These are phyloP conservation scores for Ramaria rubella DNA, from an alignment of 768 basidiomycete genomes.

Conservation along the genomic window DNA sequence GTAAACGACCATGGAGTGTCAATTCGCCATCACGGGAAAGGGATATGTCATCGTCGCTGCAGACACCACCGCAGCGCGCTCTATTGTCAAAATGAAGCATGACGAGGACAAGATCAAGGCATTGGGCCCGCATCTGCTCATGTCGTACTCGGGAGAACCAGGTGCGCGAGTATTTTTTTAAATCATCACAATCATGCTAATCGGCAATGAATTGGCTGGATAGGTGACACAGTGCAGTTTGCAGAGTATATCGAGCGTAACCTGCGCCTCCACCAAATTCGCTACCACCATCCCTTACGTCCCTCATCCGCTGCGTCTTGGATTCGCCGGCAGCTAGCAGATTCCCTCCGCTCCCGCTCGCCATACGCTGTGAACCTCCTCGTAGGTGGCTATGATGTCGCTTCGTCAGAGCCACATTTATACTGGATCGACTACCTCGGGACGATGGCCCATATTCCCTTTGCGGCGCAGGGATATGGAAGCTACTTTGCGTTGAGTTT, in stretches of 20 bases:
- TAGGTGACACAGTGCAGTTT: constrained; percentile 95
- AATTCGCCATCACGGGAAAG: constrained; percentile 87
- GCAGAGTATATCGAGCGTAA: constrained; percentile 96
- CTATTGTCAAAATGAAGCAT: constrained; percentile 95
- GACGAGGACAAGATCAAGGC: constrained; percentile 97
- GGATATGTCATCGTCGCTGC: constrained; percentile 90
- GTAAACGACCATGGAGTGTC: constrained; percentile 65
- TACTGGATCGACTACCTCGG: constrained; percentile 98
- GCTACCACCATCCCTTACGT: constrained; percentile 82
- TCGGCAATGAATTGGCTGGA: not conserved
- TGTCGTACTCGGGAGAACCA: constrained; percentile 94
- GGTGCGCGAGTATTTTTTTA: constrained; percentile 37
- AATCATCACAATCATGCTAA: constrained; percentile 2
- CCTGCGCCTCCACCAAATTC: constrained; percentile 92
- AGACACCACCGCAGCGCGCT: constrained; percentile 82
- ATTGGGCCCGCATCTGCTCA: constrained; percentile 83
- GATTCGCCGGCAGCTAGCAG: constrained; percentile 87
- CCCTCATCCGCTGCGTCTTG: constrained; percentile 91
- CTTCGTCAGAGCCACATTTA: constrained; percentile 56
- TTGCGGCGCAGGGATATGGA: constrained; percentile 93
- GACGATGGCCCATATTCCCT: constrained; percentile 81
- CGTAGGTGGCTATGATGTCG: constrained; percentile 85
- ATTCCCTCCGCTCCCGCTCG: constrained; percentile 78
- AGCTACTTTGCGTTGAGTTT: constrained; percentile 88
- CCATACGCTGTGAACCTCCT: constrained; percentile 92